These are phyloP conservation scores for Chaetomium fimeti DNA, from an alignment of 495 filamentous ascomycete species.

Conservation along the genomic window DNA sequence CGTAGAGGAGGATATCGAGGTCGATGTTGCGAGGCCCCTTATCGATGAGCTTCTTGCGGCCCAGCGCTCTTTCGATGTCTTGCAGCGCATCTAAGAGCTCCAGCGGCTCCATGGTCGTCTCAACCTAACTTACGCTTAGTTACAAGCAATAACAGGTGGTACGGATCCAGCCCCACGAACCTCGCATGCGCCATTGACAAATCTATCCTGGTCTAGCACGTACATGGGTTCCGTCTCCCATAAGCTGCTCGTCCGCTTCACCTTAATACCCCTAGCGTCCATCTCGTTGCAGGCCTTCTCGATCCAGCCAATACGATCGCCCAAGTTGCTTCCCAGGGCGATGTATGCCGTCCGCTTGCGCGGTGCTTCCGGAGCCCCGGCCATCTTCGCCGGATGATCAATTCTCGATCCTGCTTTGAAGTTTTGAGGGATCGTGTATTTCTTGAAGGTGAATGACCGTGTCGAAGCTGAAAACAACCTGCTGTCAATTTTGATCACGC, in stretches of 20 bases:
- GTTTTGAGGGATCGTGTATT: slow-evolving; percentile 29
- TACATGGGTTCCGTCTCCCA: slow-evolving; percentile 99
- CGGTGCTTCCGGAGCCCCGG: slow-evolving; percentile 8
- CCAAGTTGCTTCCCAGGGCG: slow-evolving; percentile 90
- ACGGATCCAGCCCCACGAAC: slow-evolving; percentile 48
- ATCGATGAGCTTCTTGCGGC: slow-evolving; percentile 79
- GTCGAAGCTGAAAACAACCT: slow-evolving; percentile 23
- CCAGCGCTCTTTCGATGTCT: slow-evolving; percentile 72
- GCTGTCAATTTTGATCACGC: slow-evolving; percentile 12
- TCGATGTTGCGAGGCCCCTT: slow-evolving; percentile 95
- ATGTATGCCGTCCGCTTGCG: slow-evolving; percentile 61
- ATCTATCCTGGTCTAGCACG: slow-evolving; percentile 79
- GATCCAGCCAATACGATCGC: slow-evolving; percentile 79
- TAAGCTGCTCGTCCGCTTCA: slow-evolving; percentile 78
- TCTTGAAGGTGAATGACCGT: slow-evolving; percentile 26
- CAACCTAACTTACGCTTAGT: slow-evolving; percentile 57
- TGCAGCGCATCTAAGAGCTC: slow-evolving; percentile 77
- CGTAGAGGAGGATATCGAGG: slow-evolving; percentile 89
- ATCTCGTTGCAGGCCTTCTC: slow-evolving; percentile 78
- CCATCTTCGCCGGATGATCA: slow-evolving; percentile 24
- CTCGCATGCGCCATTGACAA: slow-evolving; percentile 93
- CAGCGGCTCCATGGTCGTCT: slow-evolving; percentile 72
- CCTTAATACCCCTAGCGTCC: slow-evolving; percentile 64
- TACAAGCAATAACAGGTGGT: neutral
- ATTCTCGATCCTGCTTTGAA: slow-evolving; percentile 12